Conservation (phyloP, 306 rosid genomes). For the Elaeagnus macrophylla region DNA sequence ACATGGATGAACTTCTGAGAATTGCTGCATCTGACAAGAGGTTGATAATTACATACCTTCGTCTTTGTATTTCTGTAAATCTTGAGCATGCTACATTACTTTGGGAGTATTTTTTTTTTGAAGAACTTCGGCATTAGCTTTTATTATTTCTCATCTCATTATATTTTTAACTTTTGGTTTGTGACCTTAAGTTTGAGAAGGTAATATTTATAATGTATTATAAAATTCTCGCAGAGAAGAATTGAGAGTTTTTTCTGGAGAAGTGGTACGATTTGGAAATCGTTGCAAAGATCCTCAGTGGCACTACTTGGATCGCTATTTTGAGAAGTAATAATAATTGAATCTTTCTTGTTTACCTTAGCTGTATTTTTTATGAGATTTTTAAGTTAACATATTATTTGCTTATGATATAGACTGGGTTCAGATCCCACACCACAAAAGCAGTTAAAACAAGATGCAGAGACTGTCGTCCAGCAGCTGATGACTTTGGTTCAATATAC, state of each 20-base stretch:
- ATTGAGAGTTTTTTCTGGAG: conserved; percentile 75
- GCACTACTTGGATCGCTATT: conserved; percentile 92
- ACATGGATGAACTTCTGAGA: conserved; percentile 81
- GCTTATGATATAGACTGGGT: conserved; percentile 56
- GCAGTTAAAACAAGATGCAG: conserved; percentile 85
- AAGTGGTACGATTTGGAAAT: conserved; percentile 98
- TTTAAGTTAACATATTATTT: conserved; percentile 17
- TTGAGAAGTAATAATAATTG: conserved; percentile 60
- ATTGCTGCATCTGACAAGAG: conserved; percentile 96
- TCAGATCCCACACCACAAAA: conserved; percentile 65
- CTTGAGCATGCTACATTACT: conserved; percentile 1
- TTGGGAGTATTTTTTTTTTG: neutral
- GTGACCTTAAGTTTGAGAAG: conserved; percentile 8
- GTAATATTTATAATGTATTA: conserved; percentile 22
- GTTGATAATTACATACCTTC: conserved; percentile 30
- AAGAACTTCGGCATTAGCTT: neutral
- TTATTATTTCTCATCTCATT: neutral
- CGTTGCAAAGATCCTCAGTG: conserved; percentile 99
- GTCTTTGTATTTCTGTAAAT: conserved; percentile 1
- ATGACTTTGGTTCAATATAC: conserved; percentile 80
- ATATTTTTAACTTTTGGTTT: conserved; percentile 11
- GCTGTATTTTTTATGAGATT: conserved; percentile 12
- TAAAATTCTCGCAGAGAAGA: conserved; percentile 77
- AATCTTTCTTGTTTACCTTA: conserved; percentile 17
- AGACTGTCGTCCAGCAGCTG: conserved; percentile 69